Base-by-base conservation (phyloP, 495 filamentous ascomycete genomes). In the Penicillium nucicola region DNA sequence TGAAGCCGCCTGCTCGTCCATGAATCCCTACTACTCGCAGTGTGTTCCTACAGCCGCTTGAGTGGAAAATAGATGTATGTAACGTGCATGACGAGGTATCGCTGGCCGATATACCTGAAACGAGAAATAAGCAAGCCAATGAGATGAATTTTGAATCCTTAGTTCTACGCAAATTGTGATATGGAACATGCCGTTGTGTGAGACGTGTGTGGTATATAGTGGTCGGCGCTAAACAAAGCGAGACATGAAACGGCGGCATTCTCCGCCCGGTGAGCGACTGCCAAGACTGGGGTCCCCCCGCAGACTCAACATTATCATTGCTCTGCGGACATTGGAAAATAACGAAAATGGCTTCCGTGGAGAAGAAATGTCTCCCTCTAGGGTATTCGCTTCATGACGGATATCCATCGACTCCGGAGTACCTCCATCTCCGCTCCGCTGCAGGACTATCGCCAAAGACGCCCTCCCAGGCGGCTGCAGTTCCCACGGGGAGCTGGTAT, bases 11-110 rank as follows among this genome's bases (percentile, higher is more conserved):
- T 82, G 78, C 65, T 54, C 62, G 49, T 58, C 50, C 15, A 44
- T 56, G 30, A 80, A 78, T 53, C 59, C 70, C 4, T 80, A 64
- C 48, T 81, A 82, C 48, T 77, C 70, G 7, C 78, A 80, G 60
- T 81, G 77, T 57, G 33, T 78, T 20, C 55, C 63, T 6, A 60
- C 60, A n/a, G 43, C 39, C 42, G 41, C 13, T 25, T 60, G 13
- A 42, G 37, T 38, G 14, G 7, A 10, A 13, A n/a, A 5, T 22
- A 22, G 20, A 43, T 35, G 33, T 14, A 25, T 2, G 14, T 8
- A 5, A 22, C 23, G 10, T 7, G 18, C 0, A 12, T 32, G 11
- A 8, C 19, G 17, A 4, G 11, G 7, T 33, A 22, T 8, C 9
- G 12, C 35, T 17, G 37, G 5, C 33, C 1, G 15, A 22, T 33